These are phyloP conservation scores for Magnolia kwangsiensis DNA, from an alignment of 164 flowering plant species.

Conservation along the genomic window DNA sequence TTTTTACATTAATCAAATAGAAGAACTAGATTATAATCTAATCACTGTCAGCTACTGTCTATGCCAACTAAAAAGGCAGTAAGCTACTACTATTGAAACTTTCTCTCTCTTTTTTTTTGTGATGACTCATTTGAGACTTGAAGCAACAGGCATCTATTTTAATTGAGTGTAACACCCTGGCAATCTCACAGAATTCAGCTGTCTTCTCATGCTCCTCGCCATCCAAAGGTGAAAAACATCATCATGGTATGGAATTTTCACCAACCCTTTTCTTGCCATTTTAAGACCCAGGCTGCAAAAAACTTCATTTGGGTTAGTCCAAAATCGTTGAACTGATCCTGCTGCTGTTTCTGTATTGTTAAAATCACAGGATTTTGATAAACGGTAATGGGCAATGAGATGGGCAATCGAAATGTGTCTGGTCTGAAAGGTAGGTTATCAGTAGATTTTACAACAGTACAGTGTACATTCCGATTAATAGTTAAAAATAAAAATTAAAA, in stretches of 20 bases:
- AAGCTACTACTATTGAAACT: background rate
- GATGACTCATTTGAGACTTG: constrained; percentile 1
- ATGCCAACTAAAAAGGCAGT: background rate
- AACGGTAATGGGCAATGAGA: constrained; percentile 51
- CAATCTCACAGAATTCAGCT: constrained; percentile 2
- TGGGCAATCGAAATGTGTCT: constrained; percentile 49
- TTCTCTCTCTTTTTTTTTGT: too few species aligned
- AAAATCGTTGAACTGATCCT: background rate
- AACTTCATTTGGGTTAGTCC: background rate
- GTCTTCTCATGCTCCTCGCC: background rate
- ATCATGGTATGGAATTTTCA: constrained; percentile 35
- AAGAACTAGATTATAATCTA: background rate
- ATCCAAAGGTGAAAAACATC: constrained; percentile 1
- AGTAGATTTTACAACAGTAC: background rate
- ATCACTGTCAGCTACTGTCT: background rate
- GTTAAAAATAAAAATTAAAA: too few species aligned
- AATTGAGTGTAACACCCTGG: constrained; percentile 6
- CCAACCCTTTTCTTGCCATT: background rate
- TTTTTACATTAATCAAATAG: background rate
- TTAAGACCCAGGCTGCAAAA: constrained; percentile 5
- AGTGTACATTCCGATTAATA: background rate
- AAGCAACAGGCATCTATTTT: background rate
- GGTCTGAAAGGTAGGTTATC: constrained; percentile 37
- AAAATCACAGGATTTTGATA: constrained; percentile 26
- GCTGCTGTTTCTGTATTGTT: background rate